phyloP scores from a whole-genome alignment of 2,329 filamentous ascomycete genomes.

The Fusarium abutilonis region DNA sequence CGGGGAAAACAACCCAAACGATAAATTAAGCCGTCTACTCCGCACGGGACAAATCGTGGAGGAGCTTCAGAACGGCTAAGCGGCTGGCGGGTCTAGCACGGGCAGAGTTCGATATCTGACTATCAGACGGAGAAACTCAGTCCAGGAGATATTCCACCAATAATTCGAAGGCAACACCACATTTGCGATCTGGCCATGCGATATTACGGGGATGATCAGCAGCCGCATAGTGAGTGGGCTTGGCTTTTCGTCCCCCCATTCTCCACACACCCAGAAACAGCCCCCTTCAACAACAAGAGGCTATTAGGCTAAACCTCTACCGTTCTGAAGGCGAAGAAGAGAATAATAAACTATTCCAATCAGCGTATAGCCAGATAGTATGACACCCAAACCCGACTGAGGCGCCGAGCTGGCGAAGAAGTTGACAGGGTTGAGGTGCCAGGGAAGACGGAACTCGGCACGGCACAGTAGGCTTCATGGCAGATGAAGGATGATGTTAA shows the following conservation, averaged over 20 bases:
- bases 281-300: conserved; percentile 9
- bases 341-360: conserved; percentile 11
- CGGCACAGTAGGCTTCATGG: conserved; percentile 17
- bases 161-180: neutral
- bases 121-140: conserved; percentile 21
- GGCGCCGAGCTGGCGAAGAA: conserved; percentile 34
- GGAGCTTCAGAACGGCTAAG: conserved; percentile 1
- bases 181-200: conserved; percentile 13
- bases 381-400: conserved; percentile 30
- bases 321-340: neutral
- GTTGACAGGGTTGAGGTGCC: conserved; percentile 17
- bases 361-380: conserved; percentile 3
- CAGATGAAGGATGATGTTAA: conserved; percentile 16
- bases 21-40: conserved; percentile 29
- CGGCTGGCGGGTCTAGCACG: conserved; percentile 23
- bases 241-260: conserved; percentile 20
- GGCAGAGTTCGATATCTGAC: conserved; percentile 11
- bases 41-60: conserved; percentile 36
- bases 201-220: conserved; percentile 19
- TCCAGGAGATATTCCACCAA: conserved; percentile 24
- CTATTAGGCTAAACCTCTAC: neutral
- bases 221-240: conserved; percentile 13
- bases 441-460: conserved; percentile 38
- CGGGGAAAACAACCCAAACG: conserved; percentile 28
- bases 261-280: conserved; percentile 27